phyloP scores from a whole-genome alignment of 2,329 filamentous ascomycete species.

The Penicillium brevicompactum region DNA sequence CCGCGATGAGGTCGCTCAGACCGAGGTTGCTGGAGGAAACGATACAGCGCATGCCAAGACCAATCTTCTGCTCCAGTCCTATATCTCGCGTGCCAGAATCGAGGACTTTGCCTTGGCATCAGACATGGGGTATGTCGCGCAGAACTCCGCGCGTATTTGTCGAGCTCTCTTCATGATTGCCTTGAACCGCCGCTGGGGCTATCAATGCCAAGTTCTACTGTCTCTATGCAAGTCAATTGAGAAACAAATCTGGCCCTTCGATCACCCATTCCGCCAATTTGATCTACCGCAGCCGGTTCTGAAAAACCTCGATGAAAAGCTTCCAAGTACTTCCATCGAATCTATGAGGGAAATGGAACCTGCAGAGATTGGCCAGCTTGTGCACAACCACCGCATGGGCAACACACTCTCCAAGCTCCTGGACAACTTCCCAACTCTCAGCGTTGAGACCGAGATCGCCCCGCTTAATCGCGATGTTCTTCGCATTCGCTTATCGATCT shows the following conservation, averaged over 20 bases:
- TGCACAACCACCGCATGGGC: constrained; percentile 89
- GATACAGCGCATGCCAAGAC: constrained; percentile 82
- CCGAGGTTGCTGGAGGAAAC: constrained; percentile 72
- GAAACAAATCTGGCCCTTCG: constrained; percentile 90
- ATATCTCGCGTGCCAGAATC: constrained; percentile 82
- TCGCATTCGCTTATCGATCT: constrained; percentile 82
- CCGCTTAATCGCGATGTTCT: constrained; percentile 93
- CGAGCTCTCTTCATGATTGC: constrained; percentile 97
- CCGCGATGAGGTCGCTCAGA: constrained; percentile 70
- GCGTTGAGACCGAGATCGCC: constrained; percentile 90
- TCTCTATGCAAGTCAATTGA: constrained; percentile 97
- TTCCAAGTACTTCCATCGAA: constrained; percentile 73
- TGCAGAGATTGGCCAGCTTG: constrained; percentile 83
- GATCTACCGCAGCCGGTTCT: constrained; percentile 83
- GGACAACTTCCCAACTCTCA: constrained; percentile 88
- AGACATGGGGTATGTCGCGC: constrained; percentile 90
- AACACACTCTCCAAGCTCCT: constrained; percentile 77
- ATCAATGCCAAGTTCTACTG: constrained; percentile 87
- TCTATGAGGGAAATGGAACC: constrained; percentile 89
- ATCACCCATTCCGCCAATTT: constrained; percentile 94
- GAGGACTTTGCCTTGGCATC: constrained; percentile 94
- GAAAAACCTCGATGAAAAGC: constrained; percentile 81
- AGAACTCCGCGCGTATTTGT: constrained; percentile 93
- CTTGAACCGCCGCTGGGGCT: constrained; percentile 90
- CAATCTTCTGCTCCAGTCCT: constrained; percentile 90